phyloP scores from a whole-genome alignment of 2,329 filamentous ascomycete species.

The Sclerotiophoma versabilis region DNA sequence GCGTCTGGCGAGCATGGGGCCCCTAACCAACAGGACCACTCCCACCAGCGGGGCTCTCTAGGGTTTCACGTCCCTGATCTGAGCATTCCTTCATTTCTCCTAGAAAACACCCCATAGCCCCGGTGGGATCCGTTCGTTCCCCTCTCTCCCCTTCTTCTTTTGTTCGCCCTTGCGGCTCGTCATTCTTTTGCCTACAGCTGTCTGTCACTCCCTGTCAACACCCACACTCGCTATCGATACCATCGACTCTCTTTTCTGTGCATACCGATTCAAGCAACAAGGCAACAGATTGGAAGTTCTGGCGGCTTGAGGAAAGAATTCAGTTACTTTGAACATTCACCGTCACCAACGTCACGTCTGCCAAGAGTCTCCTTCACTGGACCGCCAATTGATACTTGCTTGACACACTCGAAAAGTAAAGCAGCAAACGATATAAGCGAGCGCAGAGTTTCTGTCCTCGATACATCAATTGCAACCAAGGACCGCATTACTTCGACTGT shows the following conservation, averaged over 20 bases:
- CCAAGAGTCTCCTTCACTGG: conserved; percentile 16
- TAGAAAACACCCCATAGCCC: conserved; percentile 37
- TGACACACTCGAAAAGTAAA: conserved; percentile 7
- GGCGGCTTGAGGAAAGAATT: conserved; percentile 34
- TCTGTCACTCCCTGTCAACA: conserved; percentile 33
- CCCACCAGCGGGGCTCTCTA: conserved; percentile 29
- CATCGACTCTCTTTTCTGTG: conserved; percentile 39
- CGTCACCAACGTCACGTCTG: conserved; percentile 1
- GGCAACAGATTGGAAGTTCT: conserved; percentile 32
- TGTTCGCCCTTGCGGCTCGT: conserved; percentile 34
- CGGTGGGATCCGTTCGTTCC: conserved; percentile 39
- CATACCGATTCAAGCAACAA: conserved; percentile 27
- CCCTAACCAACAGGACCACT: conserved; percentile 30
- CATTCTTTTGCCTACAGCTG: conserved; percentile 38
- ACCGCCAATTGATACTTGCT: conserved; percentile 6
- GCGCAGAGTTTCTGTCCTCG: conserved; percentile 1
- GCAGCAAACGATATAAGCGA: background rate
- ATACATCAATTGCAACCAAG: background rate
- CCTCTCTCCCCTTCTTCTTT: conserved; percentile 31
- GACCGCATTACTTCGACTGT: conserved; percentile 3
- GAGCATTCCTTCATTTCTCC: conserved; percentile 50
- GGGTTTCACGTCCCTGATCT: conserved; percentile 47
- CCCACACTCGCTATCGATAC: conserved; percentile 37
- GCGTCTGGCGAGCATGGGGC: conserved; percentile 23
- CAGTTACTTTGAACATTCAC: conserved; percentile 16